Percentiles rank a stretch among this genome's conserved stretches.
phyloP scores from a whole-genome alignment of 2,329 filamentous ascomycete species.

The Talaromyces sp. region DNA sequence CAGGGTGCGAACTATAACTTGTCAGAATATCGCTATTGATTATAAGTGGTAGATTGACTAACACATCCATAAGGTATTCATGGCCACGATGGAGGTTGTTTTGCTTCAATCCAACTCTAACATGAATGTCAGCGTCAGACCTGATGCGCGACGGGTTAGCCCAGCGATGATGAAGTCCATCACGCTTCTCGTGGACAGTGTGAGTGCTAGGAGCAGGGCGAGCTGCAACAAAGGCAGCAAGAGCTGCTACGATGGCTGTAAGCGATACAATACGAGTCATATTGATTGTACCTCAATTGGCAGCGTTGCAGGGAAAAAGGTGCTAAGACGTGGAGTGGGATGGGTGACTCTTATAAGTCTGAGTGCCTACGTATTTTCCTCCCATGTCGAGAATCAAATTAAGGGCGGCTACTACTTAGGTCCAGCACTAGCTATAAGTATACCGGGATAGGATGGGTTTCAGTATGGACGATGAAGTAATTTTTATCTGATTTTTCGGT shows the following conservation, averaged over 20 bases:
- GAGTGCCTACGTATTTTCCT: background rate
- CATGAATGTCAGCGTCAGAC: conserved; percentile 5
- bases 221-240: conserved; percentile 9
- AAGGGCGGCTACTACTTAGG: background rate
- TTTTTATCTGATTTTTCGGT: too few relatives aligned
- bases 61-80: conserved; percentile 17
- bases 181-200: conserved; percentile 13
- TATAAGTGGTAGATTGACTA: background rate
- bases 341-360: background rate
- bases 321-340: background rate
- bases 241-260: conserved; percentile 7
- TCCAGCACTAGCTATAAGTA: background rate
- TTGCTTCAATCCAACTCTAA: conserved; percentile 16
- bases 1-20: conserved; percentile 31
- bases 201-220: conserved; percentile 12
- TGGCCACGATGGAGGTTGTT: conserved; percentile 14
- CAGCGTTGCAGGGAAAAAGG: background rate
- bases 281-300: background rate
- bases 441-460: background rate
- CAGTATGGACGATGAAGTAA: background rate
- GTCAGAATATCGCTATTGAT: background rate
- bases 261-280: conserved; percentile 5
- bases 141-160: background rate
- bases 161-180: conserved; percentile 10
- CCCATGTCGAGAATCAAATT: background rate